Percentiles rank a stretch among this genome's conserved stretches.
phyloP scores from a whole-genome alignment of 202 grass and related monocot genomes.

The Elaeis oleifera region DNA sequence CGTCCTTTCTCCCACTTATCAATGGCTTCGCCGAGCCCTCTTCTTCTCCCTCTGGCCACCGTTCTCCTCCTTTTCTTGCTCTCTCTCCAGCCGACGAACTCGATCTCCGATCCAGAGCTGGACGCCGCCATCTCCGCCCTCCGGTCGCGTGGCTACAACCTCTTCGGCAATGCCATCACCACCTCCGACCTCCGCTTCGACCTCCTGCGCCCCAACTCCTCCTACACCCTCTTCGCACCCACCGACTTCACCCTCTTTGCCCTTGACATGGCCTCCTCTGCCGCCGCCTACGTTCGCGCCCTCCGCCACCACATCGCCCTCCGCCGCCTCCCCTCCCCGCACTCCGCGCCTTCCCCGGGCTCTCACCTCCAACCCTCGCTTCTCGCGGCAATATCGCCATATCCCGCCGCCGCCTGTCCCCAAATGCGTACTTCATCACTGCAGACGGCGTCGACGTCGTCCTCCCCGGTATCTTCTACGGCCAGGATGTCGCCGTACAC shows the following conservation, averaged over 20 bases:
- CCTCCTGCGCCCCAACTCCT: conserved; percentile 7
- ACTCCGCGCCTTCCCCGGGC: not conserved
- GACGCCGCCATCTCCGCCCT: conserved; percentile 19
- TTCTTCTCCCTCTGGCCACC: not conserved
- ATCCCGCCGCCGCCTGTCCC: not conserved
- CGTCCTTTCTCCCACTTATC: conserved; percentile 5
- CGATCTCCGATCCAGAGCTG: conserved; percentile 15
- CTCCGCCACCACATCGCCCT: conserved; percentile 16
- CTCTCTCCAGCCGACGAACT: not conserved
- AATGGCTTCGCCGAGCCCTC: conserved; percentile 2
- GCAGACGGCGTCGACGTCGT: conserved; percentile 21
- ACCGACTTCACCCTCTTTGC: conserved; percentile 29
- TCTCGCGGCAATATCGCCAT: not conserved
- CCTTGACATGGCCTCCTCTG: conserved; percentile 19
- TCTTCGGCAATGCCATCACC: conserved; percentile 28
- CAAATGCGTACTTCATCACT: conserved; percentile 8
- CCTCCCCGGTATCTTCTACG: conserved; percentile 14
- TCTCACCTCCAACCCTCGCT: conserved; percentile 3
- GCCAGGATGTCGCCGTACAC: conserved; percentile 14
- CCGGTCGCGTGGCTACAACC: conserved; percentile 23
- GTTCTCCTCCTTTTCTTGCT: conserved; percentile 13
- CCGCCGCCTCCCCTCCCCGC: conserved; percentile 8
- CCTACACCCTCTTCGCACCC: conserved; percentile 26
- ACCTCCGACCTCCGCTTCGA: conserved; percentile 26
- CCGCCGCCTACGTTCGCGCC: conserved; percentile 19